phyloP scores from a whole-genome alignment of 1,284 basidiomycete species.

The Ustilago bromivora region DNA sequence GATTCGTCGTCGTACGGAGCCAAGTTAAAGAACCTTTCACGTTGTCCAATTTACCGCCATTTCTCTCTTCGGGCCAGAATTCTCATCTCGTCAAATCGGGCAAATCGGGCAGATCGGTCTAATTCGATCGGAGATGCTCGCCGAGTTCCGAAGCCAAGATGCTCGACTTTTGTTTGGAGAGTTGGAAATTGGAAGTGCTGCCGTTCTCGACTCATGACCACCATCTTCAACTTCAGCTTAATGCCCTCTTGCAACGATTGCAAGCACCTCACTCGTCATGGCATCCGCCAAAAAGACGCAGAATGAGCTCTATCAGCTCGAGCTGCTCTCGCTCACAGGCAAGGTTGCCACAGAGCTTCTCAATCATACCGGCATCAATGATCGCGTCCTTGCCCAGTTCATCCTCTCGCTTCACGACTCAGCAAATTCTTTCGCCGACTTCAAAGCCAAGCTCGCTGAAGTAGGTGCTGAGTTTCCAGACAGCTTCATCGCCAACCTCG shows the following conservation, averaged over 20 bases:
- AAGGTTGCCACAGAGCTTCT: conserved; percentile 69
- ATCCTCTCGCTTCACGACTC: conserved; percentile 90
- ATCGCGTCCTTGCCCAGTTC: conserved; percentile 94
- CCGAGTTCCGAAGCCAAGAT: conserved; percentile 27
- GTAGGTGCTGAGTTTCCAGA: conserved; percentile 88
- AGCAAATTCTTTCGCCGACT: conserved; percentile 80
- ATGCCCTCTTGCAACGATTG: not conserved
- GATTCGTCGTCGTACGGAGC: not conserved
- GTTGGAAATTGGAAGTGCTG: conserved; percentile 12
- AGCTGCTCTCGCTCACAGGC: conserved; percentile 64
- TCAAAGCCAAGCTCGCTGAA: conserved; percentile 84
- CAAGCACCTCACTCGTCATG: conserved; percentile 15
- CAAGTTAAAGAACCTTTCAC: not conserved
- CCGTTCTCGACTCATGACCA: conserved; percentile 5
- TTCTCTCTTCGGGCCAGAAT: conserved; percentile 1
- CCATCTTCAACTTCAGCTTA: not conserved
- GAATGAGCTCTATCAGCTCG: conserved; percentile 67
- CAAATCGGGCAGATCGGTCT: not conserved
- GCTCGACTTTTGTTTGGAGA: conserved; percentile 1
- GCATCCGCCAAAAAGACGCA: conserved; percentile 12
- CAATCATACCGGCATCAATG: conserved; percentile 76
- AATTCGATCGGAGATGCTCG: not conserved
- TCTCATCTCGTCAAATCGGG: conserved; percentile 7
- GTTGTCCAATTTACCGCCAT: not conserved
- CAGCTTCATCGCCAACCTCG: conserved; percentile 89